phyloP scores from a whole-genome alignment of 805 yeast species.

The Peterozyma xylosa region DNA sequence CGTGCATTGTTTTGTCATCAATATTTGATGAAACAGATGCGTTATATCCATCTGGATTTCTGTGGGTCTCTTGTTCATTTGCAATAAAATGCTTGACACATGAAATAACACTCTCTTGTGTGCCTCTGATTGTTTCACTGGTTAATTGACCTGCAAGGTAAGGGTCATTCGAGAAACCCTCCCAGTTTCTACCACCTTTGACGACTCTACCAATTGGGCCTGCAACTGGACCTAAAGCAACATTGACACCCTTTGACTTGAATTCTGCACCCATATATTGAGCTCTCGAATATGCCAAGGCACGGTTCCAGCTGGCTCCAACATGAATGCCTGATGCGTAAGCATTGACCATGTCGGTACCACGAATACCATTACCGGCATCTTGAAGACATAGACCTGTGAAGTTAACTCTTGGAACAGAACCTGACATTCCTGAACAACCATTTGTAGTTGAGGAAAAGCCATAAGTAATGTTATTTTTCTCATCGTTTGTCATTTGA shows the following conservation, averaged over 20 bases:
- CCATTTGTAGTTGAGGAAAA: background rate
- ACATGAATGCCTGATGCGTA: conserved; percentile 55
- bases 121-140: conserved; percentile 43
- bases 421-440: conserved; percentile 21
- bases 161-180: conserved; percentile 56
- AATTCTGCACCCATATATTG: conserved; percentile 51
- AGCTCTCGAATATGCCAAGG: conserved; percentile 43
- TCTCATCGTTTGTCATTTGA: conserved; percentile 49
- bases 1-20: conserved; percentile 57
- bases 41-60: conserved; percentile 49
- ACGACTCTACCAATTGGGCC: conserved; percentile 61
- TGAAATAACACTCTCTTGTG: conserved; percentile 54
- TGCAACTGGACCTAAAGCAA: conserved; percentile 47
- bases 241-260: conserved; percentile 45
- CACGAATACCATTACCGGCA: conserved; percentile 55
- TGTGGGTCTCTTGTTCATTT: conserved; percentile 55
- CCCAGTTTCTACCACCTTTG: conserved; percentile 61
- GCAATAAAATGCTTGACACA: conserved; percentile 51
- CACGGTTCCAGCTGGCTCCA: conserved; percentile 50
- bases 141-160: conserved; percentile 51
- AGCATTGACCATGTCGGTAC: conserved; percentile 46
- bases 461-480: conserved; percentile 57
- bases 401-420: conserved; percentile 51
- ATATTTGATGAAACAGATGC: conserved; percentile 37
- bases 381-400: conserved; percentile 54